These are phyloP conservation scores for Marsdenia floribunda DNA, from an alignment of 257 asterid genomes.

Conservation along the genomic window DNA sequence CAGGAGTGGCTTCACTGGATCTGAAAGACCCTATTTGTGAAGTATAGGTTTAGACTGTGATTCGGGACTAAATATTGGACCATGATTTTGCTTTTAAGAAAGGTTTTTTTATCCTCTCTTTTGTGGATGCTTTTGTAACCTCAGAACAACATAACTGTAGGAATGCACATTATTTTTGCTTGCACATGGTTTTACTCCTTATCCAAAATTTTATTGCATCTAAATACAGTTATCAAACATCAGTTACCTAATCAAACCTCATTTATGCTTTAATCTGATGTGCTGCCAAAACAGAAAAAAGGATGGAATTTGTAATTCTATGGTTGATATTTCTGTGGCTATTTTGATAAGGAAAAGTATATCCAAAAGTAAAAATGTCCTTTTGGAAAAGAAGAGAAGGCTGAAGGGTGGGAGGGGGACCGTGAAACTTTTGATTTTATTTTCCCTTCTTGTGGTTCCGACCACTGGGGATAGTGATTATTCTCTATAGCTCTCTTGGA, in stretches of 20 bases:
- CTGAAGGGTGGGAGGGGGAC: constrained; percentile 7
- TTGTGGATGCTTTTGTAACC: not conserved
- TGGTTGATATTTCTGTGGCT: not conserved
- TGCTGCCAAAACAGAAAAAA: not conserved
- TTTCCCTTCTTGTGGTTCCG: not conserved
- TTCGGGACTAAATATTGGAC: not conserved
- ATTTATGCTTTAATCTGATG: not conserved
- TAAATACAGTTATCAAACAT: not conserved
- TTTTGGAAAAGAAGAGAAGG: constrained; percentile 9
- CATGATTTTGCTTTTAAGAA: not conserved
- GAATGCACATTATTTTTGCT: not conserved
- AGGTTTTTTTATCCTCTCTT: not conserved
- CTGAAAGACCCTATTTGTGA: not conserved
- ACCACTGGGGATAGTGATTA: not conserved
- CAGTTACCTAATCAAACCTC: not conserved
- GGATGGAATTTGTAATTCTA: not conserved
- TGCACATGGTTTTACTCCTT: not conserved
- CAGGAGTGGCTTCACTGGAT: not conserved
- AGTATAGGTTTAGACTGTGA: not conserved
- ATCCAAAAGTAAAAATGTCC: not conserved
- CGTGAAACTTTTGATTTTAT: not conserved
- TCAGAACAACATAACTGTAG: not conserved
- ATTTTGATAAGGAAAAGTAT: not conserved
- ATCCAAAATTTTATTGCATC: not conserved
- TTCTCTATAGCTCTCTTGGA: not conserved